phyloP scores from a whole-genome alignment of 306 rosid genomes.

The Cucurbita maxima region DNA sequence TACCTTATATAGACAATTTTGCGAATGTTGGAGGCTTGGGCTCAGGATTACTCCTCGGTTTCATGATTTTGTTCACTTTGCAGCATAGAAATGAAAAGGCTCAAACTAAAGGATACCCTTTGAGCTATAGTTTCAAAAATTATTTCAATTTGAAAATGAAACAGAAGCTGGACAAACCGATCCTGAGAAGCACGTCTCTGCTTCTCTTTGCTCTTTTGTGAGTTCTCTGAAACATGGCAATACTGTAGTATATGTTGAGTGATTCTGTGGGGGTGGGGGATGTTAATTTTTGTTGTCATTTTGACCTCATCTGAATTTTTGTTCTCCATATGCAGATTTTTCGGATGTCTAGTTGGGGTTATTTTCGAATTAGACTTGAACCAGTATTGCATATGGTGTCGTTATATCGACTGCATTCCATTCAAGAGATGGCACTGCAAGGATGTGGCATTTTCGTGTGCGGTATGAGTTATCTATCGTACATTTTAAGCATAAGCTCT shows the following conservation, averaged over 20 bases:
- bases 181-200: slow-evolving; percentile 42
- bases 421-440: slow-evolving; percentile 60
- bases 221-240: slow-evolving; percentile 14
- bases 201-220: slow-evolving; percentile 56
- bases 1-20: slow-evolving; percentile 70
- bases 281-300: slow-evolving; percentile 4
- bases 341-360: slow-evolving; percentile 60
- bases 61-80: slow-evolving; percentile 38
- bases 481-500: too few relatives aligned
- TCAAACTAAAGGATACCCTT: slow-evolving; percentile 37
- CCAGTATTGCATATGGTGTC: slow-evolving; percentile 72
- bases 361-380: slow-evolving; percentile 50
- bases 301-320: slow-evolving; percentile 15
- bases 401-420: slow-evolving; percentile 63
- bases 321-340: slow-evolving; percentile 39
- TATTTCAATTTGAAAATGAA: slow-evolving; percentile 35
- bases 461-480: slow-evolving; percentile 30
- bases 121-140: slow-evolving; percentile 30
- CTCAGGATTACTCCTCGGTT: slow-evolving; percentile 83
- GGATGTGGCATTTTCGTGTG: slow-evolving; percentile 40
- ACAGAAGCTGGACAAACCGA: slow-evolving; percentile 51
- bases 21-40: slow-evolving; percentile 64
- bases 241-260: background rate
- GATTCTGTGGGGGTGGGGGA: slow-evolving; percentile 1
- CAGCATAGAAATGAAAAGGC: slow-evolving; percentile 22